Percentiles rank a stretch among this genome's conserved stretches.
Conservation (phyloP, 2,329 filamentous ascomycete species). For the Cladosporium sp. region DNA sequence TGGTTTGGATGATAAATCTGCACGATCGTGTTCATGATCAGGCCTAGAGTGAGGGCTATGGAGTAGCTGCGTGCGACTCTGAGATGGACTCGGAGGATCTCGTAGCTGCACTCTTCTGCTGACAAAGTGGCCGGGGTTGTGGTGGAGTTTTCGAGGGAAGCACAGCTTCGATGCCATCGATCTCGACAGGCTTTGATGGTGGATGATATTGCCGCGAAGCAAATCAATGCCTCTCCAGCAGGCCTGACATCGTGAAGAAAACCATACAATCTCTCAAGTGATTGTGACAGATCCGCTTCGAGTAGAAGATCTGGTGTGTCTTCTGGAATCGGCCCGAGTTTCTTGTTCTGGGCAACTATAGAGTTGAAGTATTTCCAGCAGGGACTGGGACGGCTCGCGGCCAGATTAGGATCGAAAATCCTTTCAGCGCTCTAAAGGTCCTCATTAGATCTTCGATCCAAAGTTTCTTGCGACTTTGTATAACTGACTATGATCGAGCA, state of each 20-base stretch:
- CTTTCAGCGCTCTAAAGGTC: background rate
- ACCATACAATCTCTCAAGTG: background rate
- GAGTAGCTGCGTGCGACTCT: background rate
- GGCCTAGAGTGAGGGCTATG: background rate
- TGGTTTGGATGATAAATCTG: background rate
- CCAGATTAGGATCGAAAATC: background rate
- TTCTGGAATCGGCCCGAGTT: background rate
- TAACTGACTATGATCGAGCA: constrained; percentile 3
- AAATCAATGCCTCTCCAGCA: background rate
- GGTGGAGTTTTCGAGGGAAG: background rate
- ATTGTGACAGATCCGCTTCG: background rate
- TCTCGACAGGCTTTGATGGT: background rate
- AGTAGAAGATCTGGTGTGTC: background rate
- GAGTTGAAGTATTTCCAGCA: constrained; percentile 2
- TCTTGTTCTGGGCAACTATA: background rate
- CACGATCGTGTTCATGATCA: background rate
- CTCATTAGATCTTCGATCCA: background rate
- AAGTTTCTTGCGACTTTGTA: background rate
- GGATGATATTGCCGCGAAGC: background rate
- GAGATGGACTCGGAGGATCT: background rate
- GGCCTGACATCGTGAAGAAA: background rate
- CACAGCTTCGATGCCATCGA: background rate
- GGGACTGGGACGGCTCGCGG: background rate
- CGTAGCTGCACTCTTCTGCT: background rate
- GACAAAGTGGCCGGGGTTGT: background rate